Conservation (phyloP, 768 basidiomycete genomes). For the Lactarius pseudohatsudake region DNA sequence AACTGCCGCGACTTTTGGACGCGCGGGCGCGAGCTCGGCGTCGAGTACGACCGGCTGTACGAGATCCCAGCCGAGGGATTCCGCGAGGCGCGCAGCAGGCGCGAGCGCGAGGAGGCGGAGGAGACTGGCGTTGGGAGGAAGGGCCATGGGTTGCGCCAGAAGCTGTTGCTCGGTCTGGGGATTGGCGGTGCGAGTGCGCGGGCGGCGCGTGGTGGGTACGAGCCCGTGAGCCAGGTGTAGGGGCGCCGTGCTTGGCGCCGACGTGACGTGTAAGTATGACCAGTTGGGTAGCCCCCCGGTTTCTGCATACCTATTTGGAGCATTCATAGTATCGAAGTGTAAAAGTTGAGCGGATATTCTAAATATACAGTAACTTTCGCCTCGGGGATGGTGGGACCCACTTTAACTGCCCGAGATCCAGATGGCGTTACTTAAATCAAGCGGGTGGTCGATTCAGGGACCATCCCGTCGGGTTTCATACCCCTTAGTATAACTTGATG, state of each 20-base stretch:
- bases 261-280: neutral
- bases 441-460: too few species aligned
- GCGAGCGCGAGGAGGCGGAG: slow-evolving; percentile 58
- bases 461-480: too few species aligned
- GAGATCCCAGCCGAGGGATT: slow-evolving; percentile 89
- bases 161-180: slow-evolving; percentile 56
- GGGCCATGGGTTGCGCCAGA: slow-evolving; percentile 42
- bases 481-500: too few species aligned
- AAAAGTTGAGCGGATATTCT: neutral
- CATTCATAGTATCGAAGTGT: neutral
- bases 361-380: neutral
- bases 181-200: slow-evolving; percentile 43
- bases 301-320: neutral
- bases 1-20: slow-evolving; percentile 97
- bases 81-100: slow-evolving; percentile 62
- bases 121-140: slow-evolving; percentile 41
- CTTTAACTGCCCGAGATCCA: neutral
- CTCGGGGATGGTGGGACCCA: neutral
- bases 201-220: slow-evolving; percentile 57
- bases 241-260: neutral
- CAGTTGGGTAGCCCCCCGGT: neutral
- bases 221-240: slow-evolving; percentile 63
- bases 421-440: too few species aligned
- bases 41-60: slow-evolving; percentile 88
- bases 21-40: slow-evolving; percentile 76